Conservation (phyloP, 495 filamentous ascomycete species). For the Ramalina peruviana region DNA sequence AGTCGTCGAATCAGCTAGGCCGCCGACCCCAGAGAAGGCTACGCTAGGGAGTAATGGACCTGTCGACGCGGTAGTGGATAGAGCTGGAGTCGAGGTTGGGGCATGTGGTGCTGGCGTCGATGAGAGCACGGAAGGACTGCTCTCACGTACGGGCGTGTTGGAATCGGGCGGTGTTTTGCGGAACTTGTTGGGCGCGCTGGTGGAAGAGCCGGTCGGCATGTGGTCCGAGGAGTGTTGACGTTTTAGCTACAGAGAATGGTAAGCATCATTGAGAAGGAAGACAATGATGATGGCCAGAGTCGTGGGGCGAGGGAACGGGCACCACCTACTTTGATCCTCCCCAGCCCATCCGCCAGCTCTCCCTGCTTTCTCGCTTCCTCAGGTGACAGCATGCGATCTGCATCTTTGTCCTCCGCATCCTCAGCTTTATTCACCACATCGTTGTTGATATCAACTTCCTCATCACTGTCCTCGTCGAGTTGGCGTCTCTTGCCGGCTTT, state of each 20-base stretch:
- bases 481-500: slow-evolving; percentile 20
- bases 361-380: slow-evolving; percentile 76
- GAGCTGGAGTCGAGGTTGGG: slow-evolving; percentile 30
- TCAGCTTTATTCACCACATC: slow-evolving; percentile 51
- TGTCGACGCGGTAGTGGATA: slow-evolving; percentile 13
- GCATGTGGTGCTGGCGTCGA: slow-evolving; percentile 24
- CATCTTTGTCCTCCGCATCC: slow-evolving; percentile 60
- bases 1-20: slow-evolving; percentile 24
- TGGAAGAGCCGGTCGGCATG: slow-evolving; percentile 30
- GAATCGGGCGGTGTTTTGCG: slow-evolving; percentile 21
- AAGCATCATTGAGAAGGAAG: slow-evolving; percentile 5
- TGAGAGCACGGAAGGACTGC: background rate
- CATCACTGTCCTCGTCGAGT: slow-evolving; percentile 37
- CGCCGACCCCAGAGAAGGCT: slow-evolving; percentile 3
- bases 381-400: slow-evolving; percentile 40
- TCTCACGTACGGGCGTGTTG: background rate
- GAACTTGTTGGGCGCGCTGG: slow-evolving; percentile 21
- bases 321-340: slow-evolving; percentile 76
- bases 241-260: slow-evolving; percentile 53
- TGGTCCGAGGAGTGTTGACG: slow-evolving; percentile 83
- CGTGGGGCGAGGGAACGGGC: background rate
- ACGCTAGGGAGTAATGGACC: slow-evolving; percentile 23
- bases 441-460: slow-evolving; percentile 63
- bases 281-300: background rate
- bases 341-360: slow-evolving; percentile 79